Percentiles rank a stretch among this genome's conserved stretches.
These are phyloP conservation scores for Euphorbia lathyris DNA, from an alignment of 345 rosid species.

Conservation along the genomic window DNA sequence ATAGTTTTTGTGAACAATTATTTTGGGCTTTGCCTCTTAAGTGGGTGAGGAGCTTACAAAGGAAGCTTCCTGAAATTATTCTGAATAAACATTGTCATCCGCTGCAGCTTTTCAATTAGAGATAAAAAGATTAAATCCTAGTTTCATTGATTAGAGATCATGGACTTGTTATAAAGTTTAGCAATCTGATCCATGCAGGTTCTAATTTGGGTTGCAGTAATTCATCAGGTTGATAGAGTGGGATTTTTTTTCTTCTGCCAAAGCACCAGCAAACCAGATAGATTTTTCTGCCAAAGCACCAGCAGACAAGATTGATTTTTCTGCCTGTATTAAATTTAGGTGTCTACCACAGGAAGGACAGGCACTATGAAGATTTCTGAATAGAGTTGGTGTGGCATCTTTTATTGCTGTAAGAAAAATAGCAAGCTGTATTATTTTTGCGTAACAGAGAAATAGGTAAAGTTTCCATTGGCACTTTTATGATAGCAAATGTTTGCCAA, in stretches of 20 bases:
- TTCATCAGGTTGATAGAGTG: background rate
- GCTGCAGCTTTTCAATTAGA: background rate
- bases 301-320: background rate
- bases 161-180: background rate
- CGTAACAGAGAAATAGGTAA: background rate
- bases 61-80: too few species aligned
- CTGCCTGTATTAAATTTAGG: slow-evolving; percentile 6
- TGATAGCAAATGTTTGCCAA: background rate
- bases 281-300: background rate
- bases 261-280: background rate
- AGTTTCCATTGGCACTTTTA: background rate
- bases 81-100: background rate
- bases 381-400: background rate
- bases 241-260: background rate
- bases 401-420: background rate
- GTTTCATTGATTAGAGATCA: background rate
- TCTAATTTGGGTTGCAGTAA: background rate
- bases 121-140: background rate
- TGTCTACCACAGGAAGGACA: background rate
- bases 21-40: background rate
- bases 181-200: slow-evolving; percentile 2
- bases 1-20: background rate
- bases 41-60: background rate
- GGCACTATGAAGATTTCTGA: background rate
- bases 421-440: background rate